Percentiles rank a stretch among this genome's conserved stretches.
Conservation (phyloP, 331 rosid genomes). For the Rosa hybrid region DNA sequence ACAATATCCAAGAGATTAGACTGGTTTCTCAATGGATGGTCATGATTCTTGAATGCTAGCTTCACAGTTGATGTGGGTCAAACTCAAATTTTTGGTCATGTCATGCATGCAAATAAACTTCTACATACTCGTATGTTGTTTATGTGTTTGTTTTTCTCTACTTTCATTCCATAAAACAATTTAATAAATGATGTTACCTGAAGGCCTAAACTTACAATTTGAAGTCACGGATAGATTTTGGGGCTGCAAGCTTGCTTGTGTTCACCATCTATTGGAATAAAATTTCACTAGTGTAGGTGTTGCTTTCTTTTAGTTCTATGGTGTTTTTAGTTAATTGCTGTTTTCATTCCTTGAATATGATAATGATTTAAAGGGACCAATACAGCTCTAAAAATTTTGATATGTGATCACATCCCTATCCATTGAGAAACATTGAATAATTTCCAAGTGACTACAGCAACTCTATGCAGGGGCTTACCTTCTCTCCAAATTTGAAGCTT, state of each 20-base stretch:
- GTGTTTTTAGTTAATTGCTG: background rate
- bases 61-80: background rate
- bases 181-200: background rate
- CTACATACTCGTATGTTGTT: background rate
- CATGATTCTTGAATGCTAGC: background rate
- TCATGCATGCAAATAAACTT: background rate
- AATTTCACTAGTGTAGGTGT: background rate
- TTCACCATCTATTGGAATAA: background rate
- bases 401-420: background rate
- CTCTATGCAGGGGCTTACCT: conserved; percentile 51
- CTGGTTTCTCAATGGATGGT: background rate
- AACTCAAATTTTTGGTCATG: background rate
- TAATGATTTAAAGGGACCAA: background rate
- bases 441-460: conserved; percentile 16
- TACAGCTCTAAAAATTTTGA: background rate
- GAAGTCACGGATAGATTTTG: background rate
- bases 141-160: background rate
- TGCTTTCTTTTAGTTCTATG: background rate
- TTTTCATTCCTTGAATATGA: background rate
- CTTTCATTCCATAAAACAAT: background rate
- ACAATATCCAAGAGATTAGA: background rate
- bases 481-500: conserved; percentile 62
- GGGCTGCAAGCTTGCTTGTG: background rate
- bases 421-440: background rate
- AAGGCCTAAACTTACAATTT: background rate